phyloP scores from a whole-genome alignment of 495 filamentous ascomycete genomes.

The Paragyromitra xinjiangensis region DNA sequence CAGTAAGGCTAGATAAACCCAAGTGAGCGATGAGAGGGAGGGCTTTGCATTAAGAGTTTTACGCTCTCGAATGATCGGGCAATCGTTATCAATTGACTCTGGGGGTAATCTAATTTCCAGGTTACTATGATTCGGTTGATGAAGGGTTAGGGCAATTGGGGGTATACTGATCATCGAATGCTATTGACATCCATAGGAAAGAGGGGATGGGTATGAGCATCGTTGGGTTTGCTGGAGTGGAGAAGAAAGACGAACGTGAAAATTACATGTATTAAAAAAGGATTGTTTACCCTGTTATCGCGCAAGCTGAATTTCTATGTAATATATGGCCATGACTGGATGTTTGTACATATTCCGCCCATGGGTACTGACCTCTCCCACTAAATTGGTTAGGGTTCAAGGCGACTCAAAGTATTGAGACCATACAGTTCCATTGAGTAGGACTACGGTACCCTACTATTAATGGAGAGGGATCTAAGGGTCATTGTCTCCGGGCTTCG shows the following conservation, averaged over 20 bases:
- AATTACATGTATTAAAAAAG: neutral
- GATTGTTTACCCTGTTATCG: no score
- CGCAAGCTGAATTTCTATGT: no score
- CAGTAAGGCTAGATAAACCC: neutral
- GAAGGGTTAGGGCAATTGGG: neutral
- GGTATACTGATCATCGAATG: neutral
- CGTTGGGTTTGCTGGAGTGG: neutral
- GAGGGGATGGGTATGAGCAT: neutral
- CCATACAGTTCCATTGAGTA: no score
- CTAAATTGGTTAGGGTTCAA: no score
- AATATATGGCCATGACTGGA: no score
- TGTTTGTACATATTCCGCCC: no score
- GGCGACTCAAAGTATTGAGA: no score
- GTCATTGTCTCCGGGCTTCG: no score
- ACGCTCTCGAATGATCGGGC: neutral
- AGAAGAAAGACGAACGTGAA: neutral
- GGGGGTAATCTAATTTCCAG: neutral
- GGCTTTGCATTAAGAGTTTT: conserved; percentile 11
- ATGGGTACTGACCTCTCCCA: no score
- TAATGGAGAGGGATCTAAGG: no score
- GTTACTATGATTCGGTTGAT: neutral
- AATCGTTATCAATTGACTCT: neutral
- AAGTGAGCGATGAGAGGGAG: neutral
- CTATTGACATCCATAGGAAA: neutral
- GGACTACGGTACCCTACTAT: no score